These are phyloP conservation scores for Ensete glaucum DNA, from an alignment of 176 grass and related monocot species.

Conservation along the genomic window DNA sequence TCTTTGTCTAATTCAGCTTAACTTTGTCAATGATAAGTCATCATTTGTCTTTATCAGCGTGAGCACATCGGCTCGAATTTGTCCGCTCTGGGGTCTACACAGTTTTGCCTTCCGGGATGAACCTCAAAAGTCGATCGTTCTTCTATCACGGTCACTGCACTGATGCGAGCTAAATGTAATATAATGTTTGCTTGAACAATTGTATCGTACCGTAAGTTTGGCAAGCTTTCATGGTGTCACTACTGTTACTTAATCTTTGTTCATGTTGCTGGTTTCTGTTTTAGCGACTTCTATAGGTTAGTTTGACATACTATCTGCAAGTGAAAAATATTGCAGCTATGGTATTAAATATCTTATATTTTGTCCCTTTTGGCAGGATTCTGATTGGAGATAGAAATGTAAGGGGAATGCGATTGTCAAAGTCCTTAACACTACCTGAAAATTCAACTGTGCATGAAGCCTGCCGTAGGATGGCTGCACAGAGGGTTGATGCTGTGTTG, in stretches of 20 bases:
- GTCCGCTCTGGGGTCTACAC: too few species aligned
- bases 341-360: conserved; percentile 3
- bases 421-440: conserved; percentile 87
- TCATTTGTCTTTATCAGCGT: too few species aligned
- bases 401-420: conserved; percentile 75
- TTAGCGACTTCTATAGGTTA: too few species aligned
- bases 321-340: neutral
- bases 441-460: conserved; percentile 63
- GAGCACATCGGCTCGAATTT: too few species aligned
- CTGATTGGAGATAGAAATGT: conserved; percentile 59
- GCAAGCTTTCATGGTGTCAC: neutral
- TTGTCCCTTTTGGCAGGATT: conserved; percentile 11
- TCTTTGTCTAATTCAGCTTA: neutral
- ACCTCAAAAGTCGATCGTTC: too few species aligned
- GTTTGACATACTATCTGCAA: neutral
- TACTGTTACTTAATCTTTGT: neutral
- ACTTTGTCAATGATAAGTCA: too few species aligned
- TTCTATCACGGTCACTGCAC: too few species aligned
- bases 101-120: too few species aligned
- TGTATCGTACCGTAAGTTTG: too few species aligned
- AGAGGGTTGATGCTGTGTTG: conserved; percentile 76
- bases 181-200: too few species aligned
- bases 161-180: too few species aligned
- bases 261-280: too few species aligned
- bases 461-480: conserved; percentile 72